Evolutionary conservation across 2,329 filamentous ascomycete genomes (phyloP).

Genomic region (Aspergillus pseudoviridinutans): DNA sequence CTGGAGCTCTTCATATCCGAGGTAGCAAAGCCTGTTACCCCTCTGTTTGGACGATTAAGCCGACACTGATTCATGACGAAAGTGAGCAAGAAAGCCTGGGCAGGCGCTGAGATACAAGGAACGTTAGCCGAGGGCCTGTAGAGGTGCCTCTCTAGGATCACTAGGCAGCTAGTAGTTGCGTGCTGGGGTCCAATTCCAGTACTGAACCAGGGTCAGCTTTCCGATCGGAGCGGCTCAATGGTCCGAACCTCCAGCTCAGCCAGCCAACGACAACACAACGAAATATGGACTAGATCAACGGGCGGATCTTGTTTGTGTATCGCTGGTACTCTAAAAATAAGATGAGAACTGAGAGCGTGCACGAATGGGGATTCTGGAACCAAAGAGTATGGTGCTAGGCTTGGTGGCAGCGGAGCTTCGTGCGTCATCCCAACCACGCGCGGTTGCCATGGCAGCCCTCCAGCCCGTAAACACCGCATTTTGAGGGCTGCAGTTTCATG

Average conservation of each 20-base stretch:
- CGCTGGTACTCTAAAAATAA: conserved; percentile 14
- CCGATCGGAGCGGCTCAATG: background rate
- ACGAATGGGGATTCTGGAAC: background rate
- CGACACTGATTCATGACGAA: background rate
- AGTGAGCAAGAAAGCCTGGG: background rate
- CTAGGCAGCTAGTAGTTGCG: no score
- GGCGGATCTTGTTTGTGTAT: background rate
- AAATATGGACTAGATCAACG: background rate
- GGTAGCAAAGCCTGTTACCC: background rate
- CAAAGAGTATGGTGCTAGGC: background rate
- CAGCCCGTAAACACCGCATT: conserved; percentile 32
- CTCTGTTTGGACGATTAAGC: background rate
- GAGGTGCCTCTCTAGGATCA: background rate
- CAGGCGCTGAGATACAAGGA: background rate
- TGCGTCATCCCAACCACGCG: conserved; percentile 14
- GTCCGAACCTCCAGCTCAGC: background rate
- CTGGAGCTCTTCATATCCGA: background rate
- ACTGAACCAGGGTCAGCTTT: background rate
- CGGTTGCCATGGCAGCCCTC: conserved; percentile 38
- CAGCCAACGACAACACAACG: background rate
- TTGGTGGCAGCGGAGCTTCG: conserved; percentile 4
- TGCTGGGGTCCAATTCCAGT: background rate
- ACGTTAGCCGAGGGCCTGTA: background rate
- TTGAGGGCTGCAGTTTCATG: conserved; percentile 13
- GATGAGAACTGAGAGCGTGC: background rate